Evolutionary conservation across 2,329 filamentous ascomycete species (phyloP).

Genomic region (Talaromyces sp.): DNA sequence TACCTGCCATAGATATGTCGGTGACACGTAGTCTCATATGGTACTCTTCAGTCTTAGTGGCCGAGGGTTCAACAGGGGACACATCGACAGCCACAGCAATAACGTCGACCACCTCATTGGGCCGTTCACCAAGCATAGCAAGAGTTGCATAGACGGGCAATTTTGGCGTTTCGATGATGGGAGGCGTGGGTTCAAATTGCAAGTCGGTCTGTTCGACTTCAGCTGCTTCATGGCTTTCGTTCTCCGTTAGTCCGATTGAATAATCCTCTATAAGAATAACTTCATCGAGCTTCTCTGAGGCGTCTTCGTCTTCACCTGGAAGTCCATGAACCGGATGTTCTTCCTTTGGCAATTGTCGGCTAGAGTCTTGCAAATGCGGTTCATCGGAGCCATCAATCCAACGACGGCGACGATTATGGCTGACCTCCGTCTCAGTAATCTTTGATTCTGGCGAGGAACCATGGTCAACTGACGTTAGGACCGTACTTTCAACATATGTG

Average conservation of each 20-base stretch:
- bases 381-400: constrained; percentile 19
- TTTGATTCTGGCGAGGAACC: neutral
- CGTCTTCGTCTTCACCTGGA: neutral
- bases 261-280: constrained; percentile 13
- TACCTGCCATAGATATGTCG: constrained; percentile 45
- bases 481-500: neutral
- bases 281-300: constrained; percentile 17
- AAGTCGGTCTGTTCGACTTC: constrained; percentile 33
- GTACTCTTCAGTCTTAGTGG: constrained; percentile 42
- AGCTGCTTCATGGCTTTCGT: neutral
- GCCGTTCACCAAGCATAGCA: constrained; percentile 44
- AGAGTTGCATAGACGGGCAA: constrained; percentile 47
- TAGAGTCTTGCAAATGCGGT: no score
- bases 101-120: constrained; percentile 41
- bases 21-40: constrained; percentile 44
- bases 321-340: neutral
- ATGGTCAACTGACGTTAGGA: neutral
- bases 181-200: neutral
- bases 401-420: neutral
- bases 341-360: neutral
- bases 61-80: constrained; percentile 34
- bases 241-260: neutral
- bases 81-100: constrained; percentile 42
- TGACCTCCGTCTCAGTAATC: neutral
- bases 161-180: constrained; percentile 21